Evolutionary conservation across 352 stramenopile genomes (phyloP).

Genomic region (Pythium phragmiticola): DNA sequence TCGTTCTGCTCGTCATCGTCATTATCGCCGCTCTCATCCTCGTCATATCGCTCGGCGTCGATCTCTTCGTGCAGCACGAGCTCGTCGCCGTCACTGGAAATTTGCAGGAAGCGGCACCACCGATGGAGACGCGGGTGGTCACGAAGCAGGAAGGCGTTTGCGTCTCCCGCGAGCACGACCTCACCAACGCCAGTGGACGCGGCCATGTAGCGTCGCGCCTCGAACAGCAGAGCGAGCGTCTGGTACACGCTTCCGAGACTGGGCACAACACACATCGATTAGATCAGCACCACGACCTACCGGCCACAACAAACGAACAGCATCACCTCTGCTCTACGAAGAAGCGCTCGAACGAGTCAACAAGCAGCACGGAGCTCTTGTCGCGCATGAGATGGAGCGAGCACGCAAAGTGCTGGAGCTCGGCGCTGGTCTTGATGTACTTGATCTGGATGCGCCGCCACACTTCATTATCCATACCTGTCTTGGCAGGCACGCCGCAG

Average conservation of each 20-base stretch:
- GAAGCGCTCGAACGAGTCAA: constrained; percentile 59
- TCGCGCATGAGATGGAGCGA: constrained; percentile 52
- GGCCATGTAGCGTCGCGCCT: constrained; percentile 54
- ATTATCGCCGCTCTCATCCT: constrained; percentile 18
- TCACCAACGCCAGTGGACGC: constrained; percentile 33
- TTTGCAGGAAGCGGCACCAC: constrained; percentile 56
- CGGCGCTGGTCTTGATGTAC: constrained; percentile 41
- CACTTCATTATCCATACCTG: constrained; percentile 41
- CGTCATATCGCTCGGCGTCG: background rate
- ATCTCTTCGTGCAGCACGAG: constrained; percentile 37
- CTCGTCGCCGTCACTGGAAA: constrained; percentile 20
- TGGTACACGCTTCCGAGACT: constrained; percentile 54
- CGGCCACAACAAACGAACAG: background rate
- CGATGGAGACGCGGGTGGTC: constrained; percentile 38
- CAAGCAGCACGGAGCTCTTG: constrained; percentile 47
- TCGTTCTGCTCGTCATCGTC: constrained; percentile 11
- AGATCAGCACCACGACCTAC: background rate
- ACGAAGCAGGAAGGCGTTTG: constrained; percentile 39
- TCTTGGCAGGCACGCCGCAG: constrained; percentile 46
- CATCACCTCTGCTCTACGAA: constrained; percentile 41
- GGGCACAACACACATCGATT: background rate
- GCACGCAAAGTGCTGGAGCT: constrained; percentile 64
- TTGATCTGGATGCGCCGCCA: constrained; percentile 69
- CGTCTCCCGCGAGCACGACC: constrained; percentile 35
- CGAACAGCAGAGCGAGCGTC: constrained; percentile 54